Evolutionary conservation across 2,329 filamentous ascomycete genomes (phyloP).

Genomic region (Diaporthe vaccinii): DNA sequence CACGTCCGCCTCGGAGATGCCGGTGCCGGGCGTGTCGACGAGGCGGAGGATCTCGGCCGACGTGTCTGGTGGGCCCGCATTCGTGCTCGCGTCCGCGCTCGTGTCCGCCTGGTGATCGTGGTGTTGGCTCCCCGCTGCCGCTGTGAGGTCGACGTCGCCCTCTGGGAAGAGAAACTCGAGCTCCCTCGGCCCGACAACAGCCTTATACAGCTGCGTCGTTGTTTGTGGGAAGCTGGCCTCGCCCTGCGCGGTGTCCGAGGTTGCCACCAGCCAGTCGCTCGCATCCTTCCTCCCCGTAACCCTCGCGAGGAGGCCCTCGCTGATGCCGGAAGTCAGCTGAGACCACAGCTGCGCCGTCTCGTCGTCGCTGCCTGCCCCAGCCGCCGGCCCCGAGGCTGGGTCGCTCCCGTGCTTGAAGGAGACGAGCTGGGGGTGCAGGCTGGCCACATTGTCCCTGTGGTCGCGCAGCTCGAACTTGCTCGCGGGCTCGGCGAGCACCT

Average conservation of each 20-base stretch:
- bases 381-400: slow-evolving; percentile 16
- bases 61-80: slow-evolving; percentile 55
- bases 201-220: slow-evolving; percentile 46
- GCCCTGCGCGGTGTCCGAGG: slow-evolving; percentile 64
- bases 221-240: slow-evolving; percentile 57
- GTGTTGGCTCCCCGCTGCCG: slow-evolving; percentile 15
- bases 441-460: slow-evolving; percentile 56
- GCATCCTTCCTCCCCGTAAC: slow-evolving; percentile 58
- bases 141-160: slow-evolving; percentile 57
- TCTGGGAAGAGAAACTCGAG: slow-evolving; percentile 64
- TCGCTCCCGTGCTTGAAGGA: slow-evolving; percentile 58
- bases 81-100: background rate
- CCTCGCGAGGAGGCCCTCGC: slow-evolving; percentile 58
- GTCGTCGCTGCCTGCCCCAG: slow-evolving; percentile 41
- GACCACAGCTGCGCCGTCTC: slow-evolving; percentile 60
- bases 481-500: slow-evolving; percentile 64
- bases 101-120: background rate
- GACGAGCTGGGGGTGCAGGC: slow-evolving; percentile 57
- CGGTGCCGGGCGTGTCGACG: slow-evolving; percentile 49
- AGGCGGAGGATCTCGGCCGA: slow-evolving; percentile 60
- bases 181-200: slow-evolving; percentile 50
- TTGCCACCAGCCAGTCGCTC: slow-evolving; percentile 66
- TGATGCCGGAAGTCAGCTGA: slow-evolving; percentile 64
- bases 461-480: slow-evolving; percentile 59
- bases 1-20: slow-evolving; percentile 57